Conservation (phyloP, 768 basidiomycete species). For the Termitomyces sp. region DNA sequence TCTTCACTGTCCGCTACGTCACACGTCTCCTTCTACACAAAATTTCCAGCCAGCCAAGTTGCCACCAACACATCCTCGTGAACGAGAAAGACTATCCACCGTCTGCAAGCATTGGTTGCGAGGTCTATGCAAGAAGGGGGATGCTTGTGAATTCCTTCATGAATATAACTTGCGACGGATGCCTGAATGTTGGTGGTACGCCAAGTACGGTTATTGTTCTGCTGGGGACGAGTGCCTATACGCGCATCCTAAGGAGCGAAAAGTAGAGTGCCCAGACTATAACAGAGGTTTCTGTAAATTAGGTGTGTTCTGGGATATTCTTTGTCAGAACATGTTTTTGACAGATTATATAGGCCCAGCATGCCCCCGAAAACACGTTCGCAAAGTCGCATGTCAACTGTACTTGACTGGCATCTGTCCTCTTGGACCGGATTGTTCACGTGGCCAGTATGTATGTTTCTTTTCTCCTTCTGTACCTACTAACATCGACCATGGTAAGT, state of each 20-base stretch:
- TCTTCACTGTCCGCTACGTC: constrained; percentile 88
- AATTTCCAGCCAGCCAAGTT: constrained; percentile 91
- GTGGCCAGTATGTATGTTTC: constrained; percentile 73
- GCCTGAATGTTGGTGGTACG: constrained; percentile 99
- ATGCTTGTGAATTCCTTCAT: constrained; percentile 97
- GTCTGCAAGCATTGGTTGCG: constrained; percentile 99
- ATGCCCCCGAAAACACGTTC: constrained; percentile 91
- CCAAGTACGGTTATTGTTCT: constrained; percentile 96
- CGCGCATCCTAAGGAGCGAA: constrained; percentile 89
- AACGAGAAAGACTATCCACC: constrained; percentile 80
- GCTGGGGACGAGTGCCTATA: constrained; percentile 98
- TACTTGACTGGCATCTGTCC: constrained; percentile 96
- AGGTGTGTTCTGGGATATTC: constrained; percentile 49
- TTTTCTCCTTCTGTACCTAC: constrained; percentile 8
- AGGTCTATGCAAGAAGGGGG: constrained; percentile 97
- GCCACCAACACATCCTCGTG: constrained; percentile 77
- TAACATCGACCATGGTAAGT: constrained; percentile 38
- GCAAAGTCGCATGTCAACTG: constrained; percentile 85
- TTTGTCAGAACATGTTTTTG: constrained; percentile 4
- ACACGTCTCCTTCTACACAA: constrained; percentile 81
- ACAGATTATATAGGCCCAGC: constrained; percentile 56
- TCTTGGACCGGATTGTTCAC: constrained; percentile 80
- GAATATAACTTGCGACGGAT: constrained; percentile 97
- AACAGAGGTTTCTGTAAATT: constrained; percentile 93
- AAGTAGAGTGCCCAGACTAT: constrained; percentile 93